Evolutionary conservation across 2,329 filamentous ascomycete species (phyloP), one percentile per base, ranked within the genome.

Genomic region (Penicillium glabrum): DNA sequence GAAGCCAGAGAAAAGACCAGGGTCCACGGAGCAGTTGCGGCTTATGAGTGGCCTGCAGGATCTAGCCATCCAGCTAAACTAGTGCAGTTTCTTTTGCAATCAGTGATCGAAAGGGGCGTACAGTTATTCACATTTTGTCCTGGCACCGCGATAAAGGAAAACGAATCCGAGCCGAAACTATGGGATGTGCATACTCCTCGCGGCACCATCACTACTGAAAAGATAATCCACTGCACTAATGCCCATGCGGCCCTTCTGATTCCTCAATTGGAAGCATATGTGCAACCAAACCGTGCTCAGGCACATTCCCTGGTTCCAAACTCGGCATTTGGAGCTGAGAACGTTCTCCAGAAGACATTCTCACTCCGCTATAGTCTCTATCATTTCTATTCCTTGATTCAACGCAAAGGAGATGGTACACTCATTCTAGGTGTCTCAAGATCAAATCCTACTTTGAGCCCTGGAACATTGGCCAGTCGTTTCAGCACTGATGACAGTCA

Each of bases 1-100:
- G 74, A 78, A 46, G 77, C 78, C 3, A 64, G 62, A 46, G 45
- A 46, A 8, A 71, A 66, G 53, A 80, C 78, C 0, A 69, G 75
- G 27, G 69, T 81, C 5, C 49, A 63, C 3, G 66, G 65, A 2
- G 75, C 76, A 0, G 53, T 80, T 11, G 72, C 75, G n/a, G 80
- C 79, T 8, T 82, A 82, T 57, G 79, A 81, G 60, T 82, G 80
- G 80, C 77, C 79, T 4, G 80, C 79, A 14, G 80, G 77, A 3
- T 80, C 78, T 3, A 77, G 71, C 33, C 80, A 82, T 63, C 79
- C 80, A 3, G 79, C 79, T 6, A 82, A 81, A 61, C 64, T 82
- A 21, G 75, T 76, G 1, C 79, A 82, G n/a, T 82, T 78, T 70
- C 69, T 82, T 13, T 66, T 82, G 21, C 64, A 61, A 13, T 64